A percentile compares a stretch with the other conserved stretches of the same genome.
Evolutionary conservation across 2,329 filamentous ascomycete species (phyloP).

Genomic region (Neofusicoccum laricinum): DNA sequence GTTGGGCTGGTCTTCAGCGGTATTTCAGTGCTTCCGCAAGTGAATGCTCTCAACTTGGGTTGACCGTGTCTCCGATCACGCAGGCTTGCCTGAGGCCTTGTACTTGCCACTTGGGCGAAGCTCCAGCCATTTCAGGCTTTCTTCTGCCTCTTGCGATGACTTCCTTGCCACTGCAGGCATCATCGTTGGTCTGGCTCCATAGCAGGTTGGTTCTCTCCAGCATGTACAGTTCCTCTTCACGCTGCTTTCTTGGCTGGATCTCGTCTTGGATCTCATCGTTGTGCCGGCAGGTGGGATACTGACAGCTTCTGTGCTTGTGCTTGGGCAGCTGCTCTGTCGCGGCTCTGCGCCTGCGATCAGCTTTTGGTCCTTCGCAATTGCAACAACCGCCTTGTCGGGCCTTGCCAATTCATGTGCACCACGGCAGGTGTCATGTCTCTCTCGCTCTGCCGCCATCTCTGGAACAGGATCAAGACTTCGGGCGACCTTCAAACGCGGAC

Average conservation of each 20-base stretch:
- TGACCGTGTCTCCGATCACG: no score
- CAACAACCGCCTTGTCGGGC: background rate
- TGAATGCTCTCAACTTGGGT: no score
- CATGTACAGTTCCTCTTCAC: background rate
- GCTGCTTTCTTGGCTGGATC: background rate
- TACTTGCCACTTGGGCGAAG: no score
- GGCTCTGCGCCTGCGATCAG: background rate
- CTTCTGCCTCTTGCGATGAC: no score
- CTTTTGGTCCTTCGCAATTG: background rate
- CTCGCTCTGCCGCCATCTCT: background rate
- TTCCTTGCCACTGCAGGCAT: background rate
- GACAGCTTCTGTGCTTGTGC: background rate
- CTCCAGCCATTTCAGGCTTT: no score
- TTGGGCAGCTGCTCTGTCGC: background rate
- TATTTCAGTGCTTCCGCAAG: no score
- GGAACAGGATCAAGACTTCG: no score
- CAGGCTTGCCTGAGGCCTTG: no score
- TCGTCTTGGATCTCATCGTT: background rate
- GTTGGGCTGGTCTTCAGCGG: no score
- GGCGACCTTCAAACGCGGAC: no score
- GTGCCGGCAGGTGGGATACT: background rate
- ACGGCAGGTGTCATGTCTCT: background rate
- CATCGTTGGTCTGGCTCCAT: background rate
- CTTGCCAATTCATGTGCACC: background rate
- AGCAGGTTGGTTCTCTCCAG: background rate